Percentiles rank a stretch among this genome's conserved stretches.
These are phyloP conservation scores for Mycena filopes DNA, from an alignment of 768 basidiomycete species.

Conservation along the genomic window DNA sequence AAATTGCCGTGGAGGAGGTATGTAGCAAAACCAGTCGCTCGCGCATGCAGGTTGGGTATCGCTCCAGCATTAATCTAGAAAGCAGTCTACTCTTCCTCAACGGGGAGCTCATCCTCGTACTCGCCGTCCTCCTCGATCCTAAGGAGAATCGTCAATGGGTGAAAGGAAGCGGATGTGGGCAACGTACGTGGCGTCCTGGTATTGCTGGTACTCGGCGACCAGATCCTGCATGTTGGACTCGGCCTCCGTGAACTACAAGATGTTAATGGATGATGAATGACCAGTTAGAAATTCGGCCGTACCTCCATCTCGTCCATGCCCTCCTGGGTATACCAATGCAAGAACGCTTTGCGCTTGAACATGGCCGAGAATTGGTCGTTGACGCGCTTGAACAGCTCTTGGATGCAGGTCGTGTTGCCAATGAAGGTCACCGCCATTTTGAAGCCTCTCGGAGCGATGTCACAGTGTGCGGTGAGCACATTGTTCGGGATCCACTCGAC, in stretches of 20 bases:
- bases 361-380: constrained; percentile 98
- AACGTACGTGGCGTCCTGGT: constrained; percentile 92
- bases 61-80: constrained; percentile 16
- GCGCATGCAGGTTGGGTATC: constrained; percentile 13
- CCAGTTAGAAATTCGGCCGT: neutral
- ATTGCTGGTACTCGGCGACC: constrained; percentile 97
- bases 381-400: constrained; percentile 99
- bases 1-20: neutral
- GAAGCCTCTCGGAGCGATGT: constrained; percentile 93
- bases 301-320: constrained; percentile 99
- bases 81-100: constrained; percentile 61
- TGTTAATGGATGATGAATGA: neutral
- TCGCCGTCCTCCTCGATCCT: constrained; percentile 90
- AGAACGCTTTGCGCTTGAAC: constrained; percentile 98
- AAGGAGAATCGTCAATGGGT: constrained; percentile 27
- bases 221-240: constrained; percentile 99
- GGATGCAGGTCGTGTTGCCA: constrained; percentile 97
- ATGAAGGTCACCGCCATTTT: constrained; percentile 99
- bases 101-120: constrained; percentile 82
- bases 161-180: neutral
- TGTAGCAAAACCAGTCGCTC: neutral
- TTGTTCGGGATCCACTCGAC: constrained; percentile 99
- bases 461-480: constrained; percentile 96
- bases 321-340: constrained; percentile 99
- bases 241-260: constrained; percentile 88